A percentile compares a stretch with the other conserved stretches of the same genome.
Conservation (phyloP, 148 eudicot species). For the Vaccinium corymbosum region DNA sequence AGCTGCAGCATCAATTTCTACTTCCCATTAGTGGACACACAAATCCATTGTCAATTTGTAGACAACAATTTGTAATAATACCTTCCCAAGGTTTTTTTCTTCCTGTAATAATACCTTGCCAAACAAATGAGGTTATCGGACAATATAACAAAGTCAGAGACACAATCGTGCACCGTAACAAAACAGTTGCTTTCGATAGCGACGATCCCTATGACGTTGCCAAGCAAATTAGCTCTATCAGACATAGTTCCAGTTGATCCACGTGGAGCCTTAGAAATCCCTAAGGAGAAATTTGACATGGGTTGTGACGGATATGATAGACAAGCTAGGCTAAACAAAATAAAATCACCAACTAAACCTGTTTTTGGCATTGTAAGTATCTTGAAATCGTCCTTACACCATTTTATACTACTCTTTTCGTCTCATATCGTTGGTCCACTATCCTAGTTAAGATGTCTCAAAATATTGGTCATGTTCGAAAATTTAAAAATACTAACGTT, state of each 20-base stretch:
- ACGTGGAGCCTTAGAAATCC: background rate
- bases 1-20: background rate
- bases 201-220: background rate
- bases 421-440: background rate
- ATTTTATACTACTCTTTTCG: background rate
- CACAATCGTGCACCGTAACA: background rate
- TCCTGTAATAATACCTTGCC: no score
- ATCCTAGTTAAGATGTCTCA: background rate
- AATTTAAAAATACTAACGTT: background rate
- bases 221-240: background rate
- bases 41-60: background rate
- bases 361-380: background rate
- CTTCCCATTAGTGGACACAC: background rate
- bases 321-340: background rate
- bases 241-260: background rate
- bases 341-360: background rate
- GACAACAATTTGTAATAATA: no score
- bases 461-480: background rate
- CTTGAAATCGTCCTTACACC: background rate
- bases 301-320: background rate
- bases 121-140: background rate
- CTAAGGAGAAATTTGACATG: background rate
- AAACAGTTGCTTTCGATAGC: background rate
- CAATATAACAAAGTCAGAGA: background rate
- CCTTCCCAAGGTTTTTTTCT: no score